Conservation (phyloP, 2,329 filamentous ascomycete genomes). For the Hypoxylon sp. region DNA sequence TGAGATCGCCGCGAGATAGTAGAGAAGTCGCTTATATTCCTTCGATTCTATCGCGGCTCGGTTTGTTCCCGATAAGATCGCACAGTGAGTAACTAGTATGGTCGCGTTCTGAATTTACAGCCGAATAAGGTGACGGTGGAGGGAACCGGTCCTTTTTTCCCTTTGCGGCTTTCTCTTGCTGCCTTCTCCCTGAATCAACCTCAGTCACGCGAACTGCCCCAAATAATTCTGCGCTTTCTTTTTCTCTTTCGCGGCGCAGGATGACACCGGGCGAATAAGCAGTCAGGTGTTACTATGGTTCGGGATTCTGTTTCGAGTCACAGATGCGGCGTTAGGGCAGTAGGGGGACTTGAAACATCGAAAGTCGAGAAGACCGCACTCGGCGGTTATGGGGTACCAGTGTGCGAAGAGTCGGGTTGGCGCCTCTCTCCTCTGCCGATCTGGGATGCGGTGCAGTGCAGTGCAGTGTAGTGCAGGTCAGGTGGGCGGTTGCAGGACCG, state of each 20-base stretch:
- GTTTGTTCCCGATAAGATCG: constrained; percentile 21
- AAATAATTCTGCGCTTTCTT: constrained; percentile 27
- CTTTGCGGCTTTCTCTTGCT: constrained; percentile 31
- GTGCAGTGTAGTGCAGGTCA: constrained; percentile 25
- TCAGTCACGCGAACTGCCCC: constrained; percentile 32
- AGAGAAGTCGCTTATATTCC: constrained; percentile 16
- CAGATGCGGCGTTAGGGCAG: constrained; percentile 34
- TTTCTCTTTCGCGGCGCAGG: constrained; percentile 10
- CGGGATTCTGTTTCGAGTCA: constrained; percentile 34
- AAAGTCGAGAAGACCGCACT: constrained; percentile 40
- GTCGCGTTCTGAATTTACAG: constrained; percentile 13
- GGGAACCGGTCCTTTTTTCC: constrained; percentile 10
- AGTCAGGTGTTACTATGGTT: constrained; percentile 38
- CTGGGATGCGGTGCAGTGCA: constrained; percentile 5
- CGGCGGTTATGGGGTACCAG: constrained; percentile 41
- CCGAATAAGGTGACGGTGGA: constrained; percentile 7
- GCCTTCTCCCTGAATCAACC: constrained; percentile 28
- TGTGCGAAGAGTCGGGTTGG: constrained; percentile 27
- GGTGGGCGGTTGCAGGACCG: constrained; percentile 36
- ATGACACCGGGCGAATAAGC: constrained; percentile 19
- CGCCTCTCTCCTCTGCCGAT: constrained; percentile 31
- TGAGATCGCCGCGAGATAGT: constrained; percentile 35
- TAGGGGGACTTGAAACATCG: constrained; percentile 44
- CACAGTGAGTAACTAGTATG: constrained; percentile 18
- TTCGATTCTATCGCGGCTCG: constrained; percentile 29